Evolutionary conservation across 768 basidiomycete species (phyloP), one percentile per base, ranked within the genome.

Genomic region (Leccinellum albellum): DNA sequence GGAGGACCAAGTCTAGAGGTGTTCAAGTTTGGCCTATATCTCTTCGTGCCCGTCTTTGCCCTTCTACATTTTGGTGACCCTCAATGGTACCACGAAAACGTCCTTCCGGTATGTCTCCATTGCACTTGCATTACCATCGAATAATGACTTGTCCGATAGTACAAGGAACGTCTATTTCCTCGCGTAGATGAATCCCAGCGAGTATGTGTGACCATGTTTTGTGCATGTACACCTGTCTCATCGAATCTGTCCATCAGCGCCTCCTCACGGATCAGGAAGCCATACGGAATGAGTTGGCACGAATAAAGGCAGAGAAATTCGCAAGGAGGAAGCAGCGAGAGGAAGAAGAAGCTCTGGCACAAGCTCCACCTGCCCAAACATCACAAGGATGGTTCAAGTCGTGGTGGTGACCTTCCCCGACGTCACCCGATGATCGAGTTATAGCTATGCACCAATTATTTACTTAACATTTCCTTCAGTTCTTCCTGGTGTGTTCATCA

Each of bases 31-130:
- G 40, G 40, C 10, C 73, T 92, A 17, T 94, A 94, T 71, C 84
- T 94, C 55, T 91, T 91, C 64, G 85, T 92, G 57, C 92, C 92
- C 10, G 83, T 94, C 56, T 75, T 81, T 47, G 86, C 89, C 23
- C 81, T 94, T 66, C 74, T 92, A 50, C 88, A 93, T 72, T 94
- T 90, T 66, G 91, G 92, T 45, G 89, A 94, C 70, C 90, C 91
- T 6, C 83, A 87, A 42, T 94, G 92, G 92, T 94, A 94, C 66
- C 79, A 81, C 54, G 75, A 42, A 10, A 78, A 90, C 62, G 91
- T 95, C 56, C 74, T 89, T 33, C 91, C 92, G 8, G 88, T 91
- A 69, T 55, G 84, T 60, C 29, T 42, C 44, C 12, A 35, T 31
- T 31, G 24, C 17, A 23, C 24, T 31, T 55, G 46, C 31, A 29